Base-by-base conservation (phyloP, 1,139 yeast genomes). In the Suhomyces bribrorum region DNA sequence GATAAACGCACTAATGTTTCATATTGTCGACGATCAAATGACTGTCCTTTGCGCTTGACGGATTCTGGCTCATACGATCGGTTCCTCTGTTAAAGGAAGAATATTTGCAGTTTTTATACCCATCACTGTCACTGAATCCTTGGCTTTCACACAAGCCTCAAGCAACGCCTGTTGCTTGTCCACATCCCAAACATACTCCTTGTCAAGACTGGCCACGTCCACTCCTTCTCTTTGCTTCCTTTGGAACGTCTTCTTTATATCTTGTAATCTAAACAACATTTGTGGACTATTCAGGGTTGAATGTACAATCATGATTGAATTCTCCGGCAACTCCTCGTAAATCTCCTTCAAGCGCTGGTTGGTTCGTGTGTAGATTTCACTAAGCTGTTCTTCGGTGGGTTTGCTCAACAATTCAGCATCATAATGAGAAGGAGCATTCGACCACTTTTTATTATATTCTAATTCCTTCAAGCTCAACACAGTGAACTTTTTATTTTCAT, bases 241-340 rank as follows among this genome's bases (percentile, higher is more conserved):
- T 46, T 68, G 73, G 56, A 61, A 77, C 45, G 52, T 49, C 14
- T 57, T 51, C 35, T 64, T 75, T 7, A 69, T 47, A 9, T 53
- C 53, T 44, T 75, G 79, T 33, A 87, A 62, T 33, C 65, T 58
- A 12, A 61, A 56, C 77, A 83, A 72, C 31, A 69, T 75, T 14
- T 69, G 56, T 3, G 83, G 79, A 48, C 80, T 77, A 2, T 90
- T 89, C 39, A 76, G 68, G 2, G 85, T 86, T 0, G 88, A 73
- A 50, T 79, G 67, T 1, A 89, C 56, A 1, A 88, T 62, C 24
- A 90, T 52, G 17, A 83, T 62, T 0, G 95, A 75, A 33, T 80
- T 72, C 1, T 65, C 61, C 0, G 95, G 89, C 15, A 85, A 54
- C 2, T 56, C 46, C 0, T 68, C 62, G 52, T 83, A 80, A 4